A percentile compares a stretch with the other conserved stretches of the same genome.
phyloP scores from a whole-genome alignment of 1,284 basidiomycete species.

The Ustilago crameri region DNA sequence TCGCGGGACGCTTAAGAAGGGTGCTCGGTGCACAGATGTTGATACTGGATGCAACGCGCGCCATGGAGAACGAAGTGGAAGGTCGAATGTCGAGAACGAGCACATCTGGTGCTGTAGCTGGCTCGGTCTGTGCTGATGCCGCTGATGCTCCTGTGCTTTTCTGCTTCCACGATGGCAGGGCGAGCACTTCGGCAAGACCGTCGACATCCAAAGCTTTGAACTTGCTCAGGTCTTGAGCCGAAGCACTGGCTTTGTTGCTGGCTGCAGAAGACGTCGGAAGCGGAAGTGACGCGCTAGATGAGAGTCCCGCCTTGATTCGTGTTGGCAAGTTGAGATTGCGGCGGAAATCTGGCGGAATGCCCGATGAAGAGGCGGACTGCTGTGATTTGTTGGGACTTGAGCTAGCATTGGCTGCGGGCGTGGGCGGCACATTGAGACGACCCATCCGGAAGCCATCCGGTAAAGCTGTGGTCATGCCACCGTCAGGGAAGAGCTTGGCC shows the following conservation, averaged over 20 bases:
- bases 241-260: constrained; percentile 14
- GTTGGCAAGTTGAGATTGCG: constrained; percentile 26
- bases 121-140: not conserved
- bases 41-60: constrained; percentile 72
- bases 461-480: constrained; percentile 44
- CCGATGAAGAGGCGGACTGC: constrained; percentile 4
- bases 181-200: constrained; percentile 32
- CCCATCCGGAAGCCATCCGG: constrained; percentile 33
- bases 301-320: constrained; percentile 13
- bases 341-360: constrained; percentile 8
- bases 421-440: constrained; percentile 32
- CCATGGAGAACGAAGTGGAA: constrained; percentile 70
- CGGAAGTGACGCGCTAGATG: constrained; percentile 31
- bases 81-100: constrained; percentile 85
- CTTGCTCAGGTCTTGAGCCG: constrained; percentile 22
- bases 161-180: constrained; percentile 20
- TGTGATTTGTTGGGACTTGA: constrained; percentile 12
- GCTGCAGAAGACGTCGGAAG: constrained; percentile 21
- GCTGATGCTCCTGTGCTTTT: constrained; percentile 7
- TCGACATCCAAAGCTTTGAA: constrained; percentile 46
- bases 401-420: constrained; percentile 30
- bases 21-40: constrained; percentile 93
- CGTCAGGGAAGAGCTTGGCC: constrained; percentile 46
- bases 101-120: constrained; percentile 33
- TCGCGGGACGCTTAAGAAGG: constrained; percentile 73